A percentile compares a stretch with the other conserved stretches of the same genome.
These are phyloP conservation scores for Paecilomyces variotii DNA, from an alignment of 2,329 filamentous ascomycete species.

Conservation along the genomic window DNA sequence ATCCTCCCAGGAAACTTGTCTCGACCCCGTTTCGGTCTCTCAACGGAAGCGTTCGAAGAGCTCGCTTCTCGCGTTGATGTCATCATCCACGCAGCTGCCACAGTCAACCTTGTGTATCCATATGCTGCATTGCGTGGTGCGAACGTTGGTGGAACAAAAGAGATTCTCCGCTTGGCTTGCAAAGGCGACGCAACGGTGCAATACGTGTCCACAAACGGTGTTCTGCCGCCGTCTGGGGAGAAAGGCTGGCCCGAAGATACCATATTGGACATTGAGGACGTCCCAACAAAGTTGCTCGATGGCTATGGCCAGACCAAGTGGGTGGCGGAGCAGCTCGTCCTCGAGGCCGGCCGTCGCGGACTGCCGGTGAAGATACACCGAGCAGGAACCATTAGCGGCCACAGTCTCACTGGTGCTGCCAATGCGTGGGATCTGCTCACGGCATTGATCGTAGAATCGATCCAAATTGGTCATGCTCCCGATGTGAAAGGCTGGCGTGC, in stretches of 20 bases:
- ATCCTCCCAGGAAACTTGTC: constrained; percentile 67
- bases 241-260: constrained; percentile 64
- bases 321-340: constrained; percentile 68
- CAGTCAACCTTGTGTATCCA: constrained; percentile 73
- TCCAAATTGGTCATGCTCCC: constrained; percentile 62
- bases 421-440: constrained; percentile 74
- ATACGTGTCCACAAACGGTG: constrained; percentile 73
- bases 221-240: constrained; percentile 57
- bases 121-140: constrained; percentile 67
- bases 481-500: constrained; percentile 67
- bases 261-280: constrained; percentile 59
- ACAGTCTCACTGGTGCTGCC: constrained; percentile 64
- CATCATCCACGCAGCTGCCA: constrained; percentile 69
- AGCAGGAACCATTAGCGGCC: constrained; percentile 69
- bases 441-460: constrained; percentile 67
- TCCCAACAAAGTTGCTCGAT: constrained; percentile 60
- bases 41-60: constrained; percentile 56
- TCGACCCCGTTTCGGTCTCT: constrained; percentile 59
- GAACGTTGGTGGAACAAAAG: constrained; percentile 71
- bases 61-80: constrained; percentile 60
- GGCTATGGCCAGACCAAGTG: constrained; percentile 76
- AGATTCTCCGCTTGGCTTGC: constrained; percentile 64
- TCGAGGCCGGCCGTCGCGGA: constrained; percentile 60
- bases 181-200: constrained; percentile 63
- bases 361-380: constrained; percentile 65